Base-by-base conservation (phyloP, 495 filamentous ascomycete genomes). In the Aspergillus cristatus region DNA sequence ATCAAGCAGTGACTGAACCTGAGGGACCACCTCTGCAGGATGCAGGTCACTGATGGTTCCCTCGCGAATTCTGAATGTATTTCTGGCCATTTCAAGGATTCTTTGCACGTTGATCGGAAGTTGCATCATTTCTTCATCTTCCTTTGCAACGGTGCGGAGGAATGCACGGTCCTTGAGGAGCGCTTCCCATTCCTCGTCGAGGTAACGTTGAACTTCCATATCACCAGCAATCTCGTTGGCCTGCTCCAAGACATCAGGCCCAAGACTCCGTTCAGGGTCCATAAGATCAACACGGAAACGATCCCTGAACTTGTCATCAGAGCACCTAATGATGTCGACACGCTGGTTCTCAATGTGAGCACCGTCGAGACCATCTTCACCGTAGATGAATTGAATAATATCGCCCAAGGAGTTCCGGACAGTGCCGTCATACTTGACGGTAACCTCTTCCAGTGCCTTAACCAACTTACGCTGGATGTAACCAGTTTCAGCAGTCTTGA, bases 391-490 rank as follows among this genome's bases (percentile, higher is more conserved):
- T 60, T 99, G 90, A 35, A 99, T 84, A 47, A 99, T 84, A 56
- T 97, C 91, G 24, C 90, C 90, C 24, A 96, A 72, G 18, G 93
- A 97, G 60, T 99, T 97, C 14, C 91, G 82, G 14, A 99, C 86
- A 10, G 91, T 99, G 29, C 90, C 89, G 57, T 99, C 91, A 55
- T 99, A 99, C 55, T 91, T 93, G 24, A 87, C 86, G 75, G 87
- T 93, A 14, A 96, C 86, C 54, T 99, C 91, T 70, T 99, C 91
- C 15, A 99, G 70, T 7, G 91, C 91, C 62, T 99, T 99, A 54
- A 99, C 91, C 26, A 99, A 72, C 63, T 93, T 84, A 61, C 91
- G 86, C 63, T 99, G 91, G 46, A 99, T 97, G 58, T 99, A 99
- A 64, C 91, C 91, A 29, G 91, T 99, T 55, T 99, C 91, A 24